phyloP scores from a whole-genome alignment of 2,329 filamentous ascomycete species.

The Arthrobotrys sphaeroides region DNA sequence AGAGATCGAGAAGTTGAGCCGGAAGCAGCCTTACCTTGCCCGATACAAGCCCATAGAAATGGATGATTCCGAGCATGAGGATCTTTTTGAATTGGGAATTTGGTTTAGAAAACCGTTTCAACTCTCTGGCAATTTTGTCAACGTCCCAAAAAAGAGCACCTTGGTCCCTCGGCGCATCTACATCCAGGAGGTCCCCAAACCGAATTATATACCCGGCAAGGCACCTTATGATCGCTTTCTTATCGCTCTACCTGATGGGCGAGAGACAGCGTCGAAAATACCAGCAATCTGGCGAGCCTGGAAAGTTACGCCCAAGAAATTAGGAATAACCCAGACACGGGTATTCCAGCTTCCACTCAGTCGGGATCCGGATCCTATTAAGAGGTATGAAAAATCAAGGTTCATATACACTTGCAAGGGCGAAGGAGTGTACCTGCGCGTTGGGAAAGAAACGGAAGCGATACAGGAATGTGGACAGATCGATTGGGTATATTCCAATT shows the following conservation, averaged over 20 bases:
- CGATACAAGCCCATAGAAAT: constrained; percentile 26
- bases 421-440: background rate
- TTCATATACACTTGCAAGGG: constrained; percentile 15
- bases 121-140: constrained; percentile 11
- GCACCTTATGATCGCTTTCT: constrained; percentile 1
- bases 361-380: no score
- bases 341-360: constrained; percentile 6
- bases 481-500: constrained; percentile 21
- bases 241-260: constrained; percentile 4
- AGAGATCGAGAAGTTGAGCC: background rate
- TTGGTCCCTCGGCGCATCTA: constrained; percentile 26
- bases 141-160: constrained; percentile 16
- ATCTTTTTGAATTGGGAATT: background rate
- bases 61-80: background rate
- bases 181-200: background rate
- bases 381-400: background rate
- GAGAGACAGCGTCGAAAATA: background rate
- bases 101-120: constrained; percentile 15
- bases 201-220: background rate
- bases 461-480: background rate
- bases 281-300: background rate
- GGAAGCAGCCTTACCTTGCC: constrained; percentile 19
- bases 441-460: constrained; percentile 10
- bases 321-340: background rate
- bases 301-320: background rate